phyloP scores from a whole-genome alignment of 176 grass and related monocot species.

The Urochloa ruziziensis region DNA sequence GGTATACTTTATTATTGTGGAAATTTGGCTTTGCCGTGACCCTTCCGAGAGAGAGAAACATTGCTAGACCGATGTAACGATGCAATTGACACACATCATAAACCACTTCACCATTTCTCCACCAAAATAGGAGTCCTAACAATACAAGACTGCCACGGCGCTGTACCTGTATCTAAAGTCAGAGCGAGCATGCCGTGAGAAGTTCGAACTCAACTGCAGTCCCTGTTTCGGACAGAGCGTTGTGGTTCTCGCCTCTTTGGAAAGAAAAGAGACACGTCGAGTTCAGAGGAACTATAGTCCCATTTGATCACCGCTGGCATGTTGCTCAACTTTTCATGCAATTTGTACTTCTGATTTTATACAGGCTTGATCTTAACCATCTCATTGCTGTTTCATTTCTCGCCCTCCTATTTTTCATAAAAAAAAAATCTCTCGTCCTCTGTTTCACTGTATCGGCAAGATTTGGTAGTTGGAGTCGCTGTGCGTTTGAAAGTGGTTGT shows the following conservation, averaged over 20 bases:
- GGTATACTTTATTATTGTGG: neutral
- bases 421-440: no score
- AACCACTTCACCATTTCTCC: neutral
- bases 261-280: no score
- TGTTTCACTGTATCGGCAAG: neutral
- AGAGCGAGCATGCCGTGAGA: neutral
- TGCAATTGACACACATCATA: neutral
- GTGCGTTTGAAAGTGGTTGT: neutral
- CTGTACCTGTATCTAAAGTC: neutral
- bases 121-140: neutral
- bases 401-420: no score
- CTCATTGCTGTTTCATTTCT: no score
- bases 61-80: neutral
- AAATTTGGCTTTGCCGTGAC: neutral
- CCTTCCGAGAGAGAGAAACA: neutral
- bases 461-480: neutral
- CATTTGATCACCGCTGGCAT: no score
- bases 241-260: no score
- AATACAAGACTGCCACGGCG: neutral
- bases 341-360: no score
- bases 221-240: no score
- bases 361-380: no score
- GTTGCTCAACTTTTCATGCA: no score
- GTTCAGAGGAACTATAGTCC: no score
- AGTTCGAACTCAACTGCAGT: neutral